These are phyloP conservation scores for Solanum hybrid DNA, from an alignment of 305 asterid genomes.

Conservation along the genomic window DNA sequence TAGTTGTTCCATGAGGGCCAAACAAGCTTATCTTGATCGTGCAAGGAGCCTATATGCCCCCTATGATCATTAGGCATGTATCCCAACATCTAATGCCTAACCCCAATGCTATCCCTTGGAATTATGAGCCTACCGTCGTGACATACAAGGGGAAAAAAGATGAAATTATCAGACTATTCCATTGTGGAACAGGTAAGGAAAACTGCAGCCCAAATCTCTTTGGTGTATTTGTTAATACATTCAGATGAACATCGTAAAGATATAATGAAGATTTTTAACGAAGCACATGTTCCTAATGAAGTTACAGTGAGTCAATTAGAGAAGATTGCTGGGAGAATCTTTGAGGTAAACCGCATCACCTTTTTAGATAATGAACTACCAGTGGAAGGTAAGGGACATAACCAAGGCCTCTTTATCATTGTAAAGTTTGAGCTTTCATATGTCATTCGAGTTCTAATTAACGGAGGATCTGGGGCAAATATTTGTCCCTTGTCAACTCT, in stretches of 20 bases:
- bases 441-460: neutral
- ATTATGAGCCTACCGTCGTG: neutral
- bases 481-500: neutral
- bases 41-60: neutral
- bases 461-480: neutral
- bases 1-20: neutral
- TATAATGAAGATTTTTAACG: neutral
- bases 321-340: neutral
- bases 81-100: too few relatives aligned
- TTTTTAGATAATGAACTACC: neutral
- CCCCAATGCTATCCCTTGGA: neutral
- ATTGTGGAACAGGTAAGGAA: neutral
- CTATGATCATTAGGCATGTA: neutral
- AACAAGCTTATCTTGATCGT: too few relatives aligned
- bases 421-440: neutral
- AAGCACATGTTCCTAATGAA: neutral
- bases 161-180: neutral
- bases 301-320: neutral
- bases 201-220: neutral
- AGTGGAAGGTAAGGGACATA: neutral
- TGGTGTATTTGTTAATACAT: neutral
- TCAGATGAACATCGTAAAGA: neutral
- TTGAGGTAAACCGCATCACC: neutral
- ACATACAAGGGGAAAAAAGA: neutral
- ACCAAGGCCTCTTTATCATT: neutral